These are phyloP conservation scores for Bryoglossum gracile DNA, from an alignment of 495 filamentous ascomycete species.

Conservation along the genomic window DNA sequence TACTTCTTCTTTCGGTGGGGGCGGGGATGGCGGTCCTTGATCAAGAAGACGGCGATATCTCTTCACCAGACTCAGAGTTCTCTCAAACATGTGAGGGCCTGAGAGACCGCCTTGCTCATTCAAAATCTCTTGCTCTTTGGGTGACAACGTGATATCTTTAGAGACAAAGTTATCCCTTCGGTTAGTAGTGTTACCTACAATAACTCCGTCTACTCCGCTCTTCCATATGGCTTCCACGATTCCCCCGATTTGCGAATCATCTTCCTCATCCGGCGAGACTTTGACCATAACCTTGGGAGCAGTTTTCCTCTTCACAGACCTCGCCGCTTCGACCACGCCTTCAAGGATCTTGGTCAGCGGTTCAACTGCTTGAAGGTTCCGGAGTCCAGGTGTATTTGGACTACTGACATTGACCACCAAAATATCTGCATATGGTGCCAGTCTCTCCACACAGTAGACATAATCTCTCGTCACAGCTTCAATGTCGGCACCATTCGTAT, in stretches of 20 bases:
- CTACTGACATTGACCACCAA: constrained; percentile 95
- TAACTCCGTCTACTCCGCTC: constrained; percentile 84
- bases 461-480: constrained; percentile 80
- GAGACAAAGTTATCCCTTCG: constrained; percentile 58
- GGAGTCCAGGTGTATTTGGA: constrained; percentile 88
- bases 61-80: constrained; percentile 66
- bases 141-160: constrained; percentile 51
- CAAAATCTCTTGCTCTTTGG: constrained; percentile 58
- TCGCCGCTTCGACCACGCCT: constrained; percentile 74
- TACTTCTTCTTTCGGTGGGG: not conserved
- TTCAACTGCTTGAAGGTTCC: constrained; percentile 72
- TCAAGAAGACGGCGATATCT: constrained; percentile 73
- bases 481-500: constrained; percentile 75
- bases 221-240: constrained; percentile 81
- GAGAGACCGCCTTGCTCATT: constrained; percentile 83
- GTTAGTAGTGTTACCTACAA: constrained; percentile 97
- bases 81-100: constrained; percentile 77
- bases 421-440: constrained; percentile 85
- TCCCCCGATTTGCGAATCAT: constrained; percentile 69
- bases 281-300: constrained; percentile 94
- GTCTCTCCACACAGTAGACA: constrained; percentile 70
- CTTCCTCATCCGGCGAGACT: constrained; percentile 90
- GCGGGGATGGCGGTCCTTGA: constrained; percentile 16
- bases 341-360: constrained; percentile 72
- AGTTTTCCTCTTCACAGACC: constrained; percentile 53